Conservation (phyloP, 1,284 basidiomycete species). For the Marasmius tenuissimus region DNA sequence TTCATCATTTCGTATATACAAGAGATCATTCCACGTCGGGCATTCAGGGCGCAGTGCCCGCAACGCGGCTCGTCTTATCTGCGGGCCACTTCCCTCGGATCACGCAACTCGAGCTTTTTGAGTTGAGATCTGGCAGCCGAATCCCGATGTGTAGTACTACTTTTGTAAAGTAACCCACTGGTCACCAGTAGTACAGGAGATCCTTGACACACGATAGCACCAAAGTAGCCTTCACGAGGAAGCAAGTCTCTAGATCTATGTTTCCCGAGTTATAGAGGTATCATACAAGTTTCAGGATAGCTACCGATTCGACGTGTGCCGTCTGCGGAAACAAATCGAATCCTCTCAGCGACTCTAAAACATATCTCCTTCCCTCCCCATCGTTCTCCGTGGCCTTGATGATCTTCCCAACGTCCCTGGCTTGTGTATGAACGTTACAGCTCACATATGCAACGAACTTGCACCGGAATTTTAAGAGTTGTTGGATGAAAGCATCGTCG, state of each 20-base stretch:
- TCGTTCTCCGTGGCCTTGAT: conserved; percentile 46
- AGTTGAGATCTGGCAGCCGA: too few relatives aligned
- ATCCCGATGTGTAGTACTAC: too few relatives aligned
- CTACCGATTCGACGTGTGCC: conserved; percentile 85
- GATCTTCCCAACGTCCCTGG: conserved; percentile 78
- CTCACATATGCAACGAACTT: conserved; percentile 85
- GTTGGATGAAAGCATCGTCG: conserved; percentile 78
- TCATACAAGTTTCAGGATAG: conserved; percentile 49
- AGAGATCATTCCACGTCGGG: too few relatives aligned
- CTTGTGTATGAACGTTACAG: conserved; percentile 92
- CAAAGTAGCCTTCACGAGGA: too few relatives aligned
- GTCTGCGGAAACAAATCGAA: conserved; percentile 95
- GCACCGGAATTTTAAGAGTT: conserved; percentile 74
- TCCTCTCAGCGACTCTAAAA: conserved; percentile 78
- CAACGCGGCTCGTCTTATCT: too few relatives aligned
- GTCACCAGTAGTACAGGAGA: too few relatives aligned
- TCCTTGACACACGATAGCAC: too few relatives aligned
- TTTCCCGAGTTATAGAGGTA: background rate
- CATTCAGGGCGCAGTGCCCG: too few relatives aligned
- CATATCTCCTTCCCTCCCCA: conserved; percentile 51
- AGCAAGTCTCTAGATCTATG: background rate
- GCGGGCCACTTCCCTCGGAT: too few relatives aligned
- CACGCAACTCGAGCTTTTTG: too few relatives aligned
- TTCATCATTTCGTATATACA: too few relatives aligned
- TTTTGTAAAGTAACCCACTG: too few relatives aligned